A percentile compares a stretch with the other conserved stretches of the same genome.
Evolutionary conservation across 768 basidiomycete genomes (phyloP).

Genomic region (Suillus decipiens): DNA sequence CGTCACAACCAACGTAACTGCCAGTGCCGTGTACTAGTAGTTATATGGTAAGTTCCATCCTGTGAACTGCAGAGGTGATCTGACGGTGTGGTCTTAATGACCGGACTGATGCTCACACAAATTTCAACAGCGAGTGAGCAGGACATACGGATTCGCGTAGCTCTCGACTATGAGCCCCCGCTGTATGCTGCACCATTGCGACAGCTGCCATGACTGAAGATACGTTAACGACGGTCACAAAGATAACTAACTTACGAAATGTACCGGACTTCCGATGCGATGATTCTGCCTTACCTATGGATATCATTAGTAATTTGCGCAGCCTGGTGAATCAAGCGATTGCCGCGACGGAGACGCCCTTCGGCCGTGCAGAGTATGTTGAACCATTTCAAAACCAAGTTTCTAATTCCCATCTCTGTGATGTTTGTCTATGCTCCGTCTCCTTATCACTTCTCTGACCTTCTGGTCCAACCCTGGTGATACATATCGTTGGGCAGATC

Average conservation of each 20-base stretch:
- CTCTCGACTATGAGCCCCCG: neutral
- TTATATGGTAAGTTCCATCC: neutral
- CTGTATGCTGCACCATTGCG: neutral
- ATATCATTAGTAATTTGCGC: neutral
- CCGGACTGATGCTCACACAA: neutral
- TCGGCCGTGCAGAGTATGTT: neutral
- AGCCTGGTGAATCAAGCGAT: neutral
- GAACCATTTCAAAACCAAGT: slow-evolving; percentile 11
- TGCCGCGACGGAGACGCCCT: neutral
- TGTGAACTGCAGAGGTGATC: neutral
- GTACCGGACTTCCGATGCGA: neutral
- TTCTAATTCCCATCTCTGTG: slow-evolving; percentile 68
- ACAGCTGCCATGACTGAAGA: neutral
- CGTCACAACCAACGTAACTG: neutral
- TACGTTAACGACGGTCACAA: neutral
- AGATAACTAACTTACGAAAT: neutral
- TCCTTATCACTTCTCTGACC: slow-evolving; percentile 68
- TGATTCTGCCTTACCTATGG: neutral
- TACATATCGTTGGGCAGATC: slow-evolving; percentile 12
- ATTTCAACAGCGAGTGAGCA: neutral
- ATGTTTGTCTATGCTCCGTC: slow-evolving; percentile 56
- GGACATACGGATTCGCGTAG: neutral
- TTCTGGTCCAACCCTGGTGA: slow-evolving; percentile 58
- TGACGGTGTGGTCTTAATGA: neutral
- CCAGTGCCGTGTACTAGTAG: no score